Evolutionary conservation across 345 rosid genomes (phyloP).

Genomic region (Brassica juncea): DNA sequence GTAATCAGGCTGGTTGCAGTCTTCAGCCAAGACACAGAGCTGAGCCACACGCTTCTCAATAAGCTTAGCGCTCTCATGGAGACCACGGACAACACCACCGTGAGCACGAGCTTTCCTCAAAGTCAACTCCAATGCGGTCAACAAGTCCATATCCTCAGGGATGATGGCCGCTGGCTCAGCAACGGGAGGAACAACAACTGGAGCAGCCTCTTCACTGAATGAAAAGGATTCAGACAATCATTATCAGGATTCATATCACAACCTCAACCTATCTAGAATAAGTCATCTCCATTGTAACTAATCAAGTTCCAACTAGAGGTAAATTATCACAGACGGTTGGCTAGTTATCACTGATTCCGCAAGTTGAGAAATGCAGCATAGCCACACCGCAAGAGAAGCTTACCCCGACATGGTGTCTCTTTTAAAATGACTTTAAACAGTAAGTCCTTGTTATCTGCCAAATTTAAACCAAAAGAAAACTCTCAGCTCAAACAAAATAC

Average conservation of each 20-base stretch:
- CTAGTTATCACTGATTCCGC: neutral
- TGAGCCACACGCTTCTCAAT: conserved; percentile 76
- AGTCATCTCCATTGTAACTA: neutral
- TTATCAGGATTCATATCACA: neutral
- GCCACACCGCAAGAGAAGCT: neutral
- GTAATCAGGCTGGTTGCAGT: conserved; percentile 85
- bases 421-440: neutral
- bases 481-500: neutral
- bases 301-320: neutral
- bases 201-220: conserved; percentile 67
- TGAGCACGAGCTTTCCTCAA: conserved; percentile 73
- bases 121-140: conserved; percentile 73
- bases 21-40: conserved; percentile 86
- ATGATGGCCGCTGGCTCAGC: conserved; percentile 45
- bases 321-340: neutral
- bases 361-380: neutral
- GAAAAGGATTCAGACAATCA: neutral
- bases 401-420: conserved; percentile 21
- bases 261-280: too few species aligned
- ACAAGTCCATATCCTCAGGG: conserved; percentile 76
- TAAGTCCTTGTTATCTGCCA: conserved; percentile 28
- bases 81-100: conserved; percentile 74
- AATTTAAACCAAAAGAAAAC: neutral
- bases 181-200: conserved; percentile 51
- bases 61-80: conserved; percentile 75